Base-by-base conservation (phyloP, 176 grass and related monocot species). In the Eleusine indica region DNA sequence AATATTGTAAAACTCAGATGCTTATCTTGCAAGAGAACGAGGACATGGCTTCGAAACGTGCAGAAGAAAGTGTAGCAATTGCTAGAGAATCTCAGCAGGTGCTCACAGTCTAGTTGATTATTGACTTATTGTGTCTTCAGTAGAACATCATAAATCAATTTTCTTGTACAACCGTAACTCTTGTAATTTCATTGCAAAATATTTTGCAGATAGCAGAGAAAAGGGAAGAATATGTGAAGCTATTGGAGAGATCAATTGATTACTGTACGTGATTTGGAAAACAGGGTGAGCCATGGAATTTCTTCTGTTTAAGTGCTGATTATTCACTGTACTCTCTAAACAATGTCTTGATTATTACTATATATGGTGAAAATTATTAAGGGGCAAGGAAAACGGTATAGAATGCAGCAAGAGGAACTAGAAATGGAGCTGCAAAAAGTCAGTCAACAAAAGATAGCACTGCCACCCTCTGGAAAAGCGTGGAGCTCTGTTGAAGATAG, bases 261-360 rank as follows among this genome's bases (percentile, higher is more conserved):
- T 79, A 98, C 96, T 70, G 79, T 98, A 78, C 91, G 43, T 93
- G 80, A 85, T 87, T 79, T 98, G 57, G 93, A 93, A 90, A 98
- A 84, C 70, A 79, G 95, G 83, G 96, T 98, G 76, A 86, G 72
- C 52, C 77, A 70, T 74, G 57, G 37, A 46, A 22, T 21, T 73
- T 73, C 42, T 78, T 78, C 32, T 87, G 21, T 83, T 74, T 81
- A 48, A n/a, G 15, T 73, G 60, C 35, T 69, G 13, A 49, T 35
- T 39, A 41, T 74, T 61, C 29, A 75, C 3, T 62, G 58, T 71
- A 39, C 9, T 76, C 86, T 65, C 19, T 18, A 4, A 84, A 70
- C 6, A 74, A 41, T 29, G 35, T 66, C 77, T 22, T 64, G 22
- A 11, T 75, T 65, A 70, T 91, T 86, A 86, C 70, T 40, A 54